Evolutionary conservation across 768 basidiomycete genomes (phyloP), one percentile per base, ranked within the genome.

Genomic region (Leccinum boreale): DNA sequence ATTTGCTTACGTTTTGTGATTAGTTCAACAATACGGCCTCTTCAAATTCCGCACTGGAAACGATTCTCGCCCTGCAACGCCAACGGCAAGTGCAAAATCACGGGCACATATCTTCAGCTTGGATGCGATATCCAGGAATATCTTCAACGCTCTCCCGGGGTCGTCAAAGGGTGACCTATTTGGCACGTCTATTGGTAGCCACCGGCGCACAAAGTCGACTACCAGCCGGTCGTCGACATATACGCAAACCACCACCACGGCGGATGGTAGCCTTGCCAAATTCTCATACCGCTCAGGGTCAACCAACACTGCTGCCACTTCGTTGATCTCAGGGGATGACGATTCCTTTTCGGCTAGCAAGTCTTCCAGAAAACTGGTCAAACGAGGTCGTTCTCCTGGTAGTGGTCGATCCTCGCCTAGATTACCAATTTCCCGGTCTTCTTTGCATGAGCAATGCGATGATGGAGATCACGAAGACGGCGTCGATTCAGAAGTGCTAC

Each of bases 11-110:
- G n/a, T 51, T 48, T 28, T 14, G 51, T 14, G 23, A 19, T 31
- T 31, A 94, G 92, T 93, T 55, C 90, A 94, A 66, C 90, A 91
- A 68, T 94, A 85, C 59, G 92, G 93, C 15, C 74, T 97, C 53
- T 96, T 94, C 75, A 87, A 90, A 67, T 94, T 95, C 73, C 82
- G 82, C 28, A 92, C 92, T 0, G 86, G 86, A 31, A 84, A 81
- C 53, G 86, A 77, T 45, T 87, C 94, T 23, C 74, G 81, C n/a
- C 94, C 95, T 5, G 83, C 87, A 2, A 98, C 94, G 0, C 95
- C 94, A 4, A 91, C 90, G 0, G 82, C 85, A 1, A 83, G 79
- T 48, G 82, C 86, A n/a, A 86, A 89, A 39, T 79, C 83, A 17
- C 78, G 83, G 60, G 90, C 86, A 2, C 85, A 89, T n/a, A 91